These are phyloP conservation scores for Cenchrus americanus DNA, from an alignment of 176 grass and related monocot genomes.

Conservation along the genomic window DNA sequence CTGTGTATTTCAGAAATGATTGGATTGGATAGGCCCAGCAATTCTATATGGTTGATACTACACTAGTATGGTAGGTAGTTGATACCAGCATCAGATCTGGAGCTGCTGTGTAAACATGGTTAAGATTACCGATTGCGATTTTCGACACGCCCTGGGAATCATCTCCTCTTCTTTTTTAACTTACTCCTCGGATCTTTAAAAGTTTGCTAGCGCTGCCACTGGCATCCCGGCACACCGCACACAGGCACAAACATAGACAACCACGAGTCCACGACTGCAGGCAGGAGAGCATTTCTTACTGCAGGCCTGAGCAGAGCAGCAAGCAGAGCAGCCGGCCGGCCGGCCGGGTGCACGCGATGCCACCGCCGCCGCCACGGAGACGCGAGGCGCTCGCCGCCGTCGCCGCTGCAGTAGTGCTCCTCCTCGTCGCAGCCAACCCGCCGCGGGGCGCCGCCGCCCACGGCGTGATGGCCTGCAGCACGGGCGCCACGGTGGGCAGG, in stretches of 20 bases:
- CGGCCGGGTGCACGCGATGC: not conserved
- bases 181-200: slow-evolving; percentile 4
- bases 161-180: not conserved
- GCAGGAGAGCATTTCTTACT: not conserved
- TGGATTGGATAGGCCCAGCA: too few species aligned
- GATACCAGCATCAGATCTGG: not conserved
- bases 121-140: not conserved
- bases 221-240: not conserved
- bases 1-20: too few species aligned
- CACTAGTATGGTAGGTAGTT: not conserved
- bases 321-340: not conserved
- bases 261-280: not conserved
- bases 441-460: not conserved
- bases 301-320: not conserved
- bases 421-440: not conserved
- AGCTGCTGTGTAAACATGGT: not conserved
- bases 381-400: not conserved
- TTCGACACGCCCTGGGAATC: not conserved
- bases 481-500: not conserved
- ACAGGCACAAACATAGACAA: not conserved
- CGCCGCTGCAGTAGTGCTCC: not conserved
- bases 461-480: slow-evolving; percentile 5
- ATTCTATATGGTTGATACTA: not conserved
- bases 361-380: slow-evolving; percentile 12
- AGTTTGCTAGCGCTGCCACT: not conserved